A percentile compares a stretch with the other conserved stretches of the same genome.
Evolutionary conservation across 495 filamentous ascomycete species (phyloP).

Genomic region (Penicillium goetzii): DNA sequence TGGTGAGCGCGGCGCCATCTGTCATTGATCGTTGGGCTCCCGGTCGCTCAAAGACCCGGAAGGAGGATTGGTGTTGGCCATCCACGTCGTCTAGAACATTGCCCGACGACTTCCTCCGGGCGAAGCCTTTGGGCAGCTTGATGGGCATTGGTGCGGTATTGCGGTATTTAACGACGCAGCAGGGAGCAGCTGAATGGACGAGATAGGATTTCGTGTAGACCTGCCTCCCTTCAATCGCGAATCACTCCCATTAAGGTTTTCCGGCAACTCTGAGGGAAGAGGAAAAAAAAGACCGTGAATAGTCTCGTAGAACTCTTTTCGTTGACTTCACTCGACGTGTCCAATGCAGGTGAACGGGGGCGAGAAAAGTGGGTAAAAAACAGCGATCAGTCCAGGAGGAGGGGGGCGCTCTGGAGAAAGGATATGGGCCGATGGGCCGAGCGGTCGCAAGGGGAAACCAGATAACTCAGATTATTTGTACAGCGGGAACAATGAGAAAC

Average conservation of each 20-base stretch:
- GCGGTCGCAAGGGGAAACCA: constrained; percentile 24
- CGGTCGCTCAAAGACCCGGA: constrained; percentile 64
- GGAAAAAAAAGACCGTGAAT: not conserved
- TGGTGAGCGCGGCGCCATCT: constrained; percentile 49
- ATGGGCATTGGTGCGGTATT: constrained; percentile 59
- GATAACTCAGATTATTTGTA: constrained; percentile 1
- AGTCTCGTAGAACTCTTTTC: not conserved
- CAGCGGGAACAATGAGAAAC: constrained; percentile 6
- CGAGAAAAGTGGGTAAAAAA: constrained; percentile 12
- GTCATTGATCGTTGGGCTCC: constrained; percentile 51
- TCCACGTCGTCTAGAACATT: constrained; percentile 63
- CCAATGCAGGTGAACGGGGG: constrained; percentile 23
- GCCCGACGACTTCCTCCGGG: constrained; percentile 68
- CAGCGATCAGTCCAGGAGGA: constrained; percentile 28
- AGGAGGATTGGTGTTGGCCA: constrained; percentile 53
- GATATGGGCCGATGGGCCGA: not conserved
- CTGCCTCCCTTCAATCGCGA: constrained; percentile 14
- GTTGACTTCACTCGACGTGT: constrained; percentile 28
- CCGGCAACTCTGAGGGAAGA: constrained; percentile 4
- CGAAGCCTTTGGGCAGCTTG: constrained; percentile 67
- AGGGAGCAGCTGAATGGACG: not conserved
- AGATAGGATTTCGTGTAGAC: constrained; percentile 1
- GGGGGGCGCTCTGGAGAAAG: constrained; percentile 2
- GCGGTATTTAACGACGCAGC: not conserved
- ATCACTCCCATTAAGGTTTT: constrained; percentile 22